Evolutionary conservation across 495 filamentous ascomycete genomes (phyloP).

Genomic region (Hyaloscypha bicolor): DNA sequence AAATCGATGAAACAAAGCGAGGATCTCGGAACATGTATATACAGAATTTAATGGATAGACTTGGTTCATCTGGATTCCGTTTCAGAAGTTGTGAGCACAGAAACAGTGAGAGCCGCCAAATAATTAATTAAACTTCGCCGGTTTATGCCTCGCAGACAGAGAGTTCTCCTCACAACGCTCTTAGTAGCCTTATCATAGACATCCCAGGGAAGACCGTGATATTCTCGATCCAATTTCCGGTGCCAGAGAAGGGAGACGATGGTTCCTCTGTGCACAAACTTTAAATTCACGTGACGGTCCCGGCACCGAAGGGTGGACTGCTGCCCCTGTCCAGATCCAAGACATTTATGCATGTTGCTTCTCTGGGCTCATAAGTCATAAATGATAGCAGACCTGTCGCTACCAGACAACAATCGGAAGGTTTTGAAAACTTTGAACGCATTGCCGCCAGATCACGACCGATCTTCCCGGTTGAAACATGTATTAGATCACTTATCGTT

Average conservation of each 20-base stretch:
- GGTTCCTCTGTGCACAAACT: no score
- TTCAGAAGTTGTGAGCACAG: no score
- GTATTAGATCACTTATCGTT: slow-evolving; percentile 12
- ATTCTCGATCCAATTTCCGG: background rate
- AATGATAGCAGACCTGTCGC: background rate
- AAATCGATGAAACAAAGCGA: background rate
- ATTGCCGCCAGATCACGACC: slow-evolving; percentile 1
- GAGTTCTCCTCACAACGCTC: no score
- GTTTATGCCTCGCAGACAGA: no score
- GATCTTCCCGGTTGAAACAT: slow-evolving; percentile 14
- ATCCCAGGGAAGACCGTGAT: no score
- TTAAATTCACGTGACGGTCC: background rate
- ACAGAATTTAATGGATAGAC: background rate
- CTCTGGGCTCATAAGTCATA: slow-evolving; percentile 3
- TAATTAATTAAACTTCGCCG: no score
- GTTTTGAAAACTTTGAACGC: slow-evolving; percentile 6
- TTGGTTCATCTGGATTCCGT: background rate
- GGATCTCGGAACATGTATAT: background rate
- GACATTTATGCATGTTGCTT: background rate
- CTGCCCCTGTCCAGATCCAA: background rate
- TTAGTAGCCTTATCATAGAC: background rate
- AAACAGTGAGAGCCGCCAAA: no score
- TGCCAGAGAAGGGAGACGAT: background rate
- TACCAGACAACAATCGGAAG: background rate
- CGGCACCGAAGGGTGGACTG: background rate